Evolutionary conservation across 768 basidiomycete species (phyloP), one percentile per base, ranked within the genome.

Genomic region (Tylopilus sp.): DNA sequence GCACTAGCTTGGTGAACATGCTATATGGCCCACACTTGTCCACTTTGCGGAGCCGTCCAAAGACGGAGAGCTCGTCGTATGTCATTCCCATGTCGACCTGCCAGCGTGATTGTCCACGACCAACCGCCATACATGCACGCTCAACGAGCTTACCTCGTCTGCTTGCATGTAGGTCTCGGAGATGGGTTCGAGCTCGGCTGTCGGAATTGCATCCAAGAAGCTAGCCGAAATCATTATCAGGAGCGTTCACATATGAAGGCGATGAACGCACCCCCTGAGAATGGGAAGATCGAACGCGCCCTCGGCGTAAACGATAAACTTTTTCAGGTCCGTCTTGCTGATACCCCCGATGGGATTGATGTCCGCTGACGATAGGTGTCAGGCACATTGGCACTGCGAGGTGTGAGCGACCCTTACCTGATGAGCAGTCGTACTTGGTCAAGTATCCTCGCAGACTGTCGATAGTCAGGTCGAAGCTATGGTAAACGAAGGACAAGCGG

Each of bases 51-150:
- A 99, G 77, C 25, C 95, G 78, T 22, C 95, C 97, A 59, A 94
- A 95, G 18, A 92, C 82, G 12, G 92, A 95, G 26, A 26, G 26
- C 8, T 26, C 26, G 26, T 26, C 97, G 64, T 98, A 98, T 0
- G 95, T 97, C 97, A 98, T 98, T 9, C 95, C 95, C 95, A 98
- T 98, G 62, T 98, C 95, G 17, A 81, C 92, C 91, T 92, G 56
- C 26, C 8, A 26, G 8, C 26, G 8, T 26, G 26, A 26, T 26
- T 4, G 26, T 26, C n/a, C n/a, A n/a, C n/a, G n/a, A n/a, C n/a
- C 30, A 31, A 31, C 9, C 31, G 31, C 15, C 11, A 33, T 11
- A 12, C 12, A 15, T 33, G 4, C 12, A 6, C 12, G 31, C 31
- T 4, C 31, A 33, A 12, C 11, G 13, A 15, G 12, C 73, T 39